Evolutionary conservation across 2,329 filamentous ascomycete species (phyloP), one percentile per base, ranked within the genome.

Genomic region (Colletotrichum destructivum): DNA sequence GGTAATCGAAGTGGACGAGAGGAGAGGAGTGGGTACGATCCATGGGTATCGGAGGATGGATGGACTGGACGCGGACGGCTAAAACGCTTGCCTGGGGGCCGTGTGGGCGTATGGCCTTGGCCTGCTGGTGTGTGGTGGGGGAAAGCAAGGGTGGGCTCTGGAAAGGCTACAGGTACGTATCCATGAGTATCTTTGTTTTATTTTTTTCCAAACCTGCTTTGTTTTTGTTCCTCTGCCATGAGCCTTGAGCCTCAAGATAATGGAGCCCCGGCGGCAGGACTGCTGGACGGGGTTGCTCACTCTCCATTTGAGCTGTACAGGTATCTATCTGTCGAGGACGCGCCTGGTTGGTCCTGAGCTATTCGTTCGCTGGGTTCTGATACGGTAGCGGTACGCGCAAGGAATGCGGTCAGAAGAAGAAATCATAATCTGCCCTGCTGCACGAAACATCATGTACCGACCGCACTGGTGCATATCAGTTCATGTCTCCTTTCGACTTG

Each of bases 81-180:
- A 61, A 35, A 35, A 61, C 69, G 42, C 57, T 60, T 49, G 65
- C 21, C 69, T 69, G 52, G 65, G 67, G 65, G 65, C 63, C 64
- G 64, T 68, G 56, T 62, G 66, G 60, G 42, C 52, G 66, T 69
- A 56, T 71, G 64, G 68, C 44, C 51, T 23, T 59, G 61, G 42
- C 49, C 49, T 54, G 57, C 46, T 62, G 54, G 40, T 65, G 47
- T 44, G 66, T 56, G 21, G 52, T 44, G n/a, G 55, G 56, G 35
- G 55, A 23, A 46, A 21, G 62, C 47, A 66, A 35, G 26, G 35
- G n/a, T 61, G 13, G 5, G 47, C 23, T 2, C 31, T 35, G 9
- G 31, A 35, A 26, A 31, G 38, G 47, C 16, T 12, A 23, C 40
- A 61, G 47, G 9, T 35, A 71, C 68, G 55, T 61, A 62, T 23